Evolutionary conservation across 2,329 filamentous ascomycete genomes (phyloP), one percentile per base, ranked within the genome.

Genomic region (Amesomyces nigricolor): DNA sequence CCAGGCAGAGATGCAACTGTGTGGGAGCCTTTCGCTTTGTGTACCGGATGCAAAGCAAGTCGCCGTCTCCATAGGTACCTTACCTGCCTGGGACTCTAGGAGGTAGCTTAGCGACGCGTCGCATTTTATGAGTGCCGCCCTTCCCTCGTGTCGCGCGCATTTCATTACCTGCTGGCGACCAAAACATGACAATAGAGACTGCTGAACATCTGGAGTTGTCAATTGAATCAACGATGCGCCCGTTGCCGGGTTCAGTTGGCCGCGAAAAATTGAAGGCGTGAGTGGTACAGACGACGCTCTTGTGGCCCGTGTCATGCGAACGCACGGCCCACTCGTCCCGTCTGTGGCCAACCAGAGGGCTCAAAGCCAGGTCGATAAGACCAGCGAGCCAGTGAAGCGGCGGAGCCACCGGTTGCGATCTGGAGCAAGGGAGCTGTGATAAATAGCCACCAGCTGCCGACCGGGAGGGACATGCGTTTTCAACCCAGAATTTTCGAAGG

Each of bases 391-490:
- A 67, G 47, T 64, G 59, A 26, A 63, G 58, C 62, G 58, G 58
- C 59, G 55, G 62, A 59, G 57, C 60, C 61, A 61, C 52, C 49
- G 52, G 39, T 47, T 47, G 46, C 44, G 50, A 52, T 48, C 57
- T 61, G 58, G 56, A 60, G 51, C 54, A 53, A 57, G 62, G 62
- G 60, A 61, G 63, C 61, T 60, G 57, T 67, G 64, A 70, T 71
- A 71, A 71, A 71, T 71, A 71, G 67, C 65, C 62, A 63, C 64
- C 62, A 61, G 64, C 66, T 65, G 61, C 67, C 67, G 64, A 66
- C 65, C 63, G 66, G 60, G 63, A 64, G 67, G 64, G 62, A 66
- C 63, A 66, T 64, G 62, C 64, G 64, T 66, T 67, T 65, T 66
- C 61, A 56, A 64, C 61, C 61, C 62, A 61, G 63, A 64, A 58